Evolutionary conservation across 352 stramenopile genomes (phyloP).

Genomic region (Phytophthora sp.): DNA sequence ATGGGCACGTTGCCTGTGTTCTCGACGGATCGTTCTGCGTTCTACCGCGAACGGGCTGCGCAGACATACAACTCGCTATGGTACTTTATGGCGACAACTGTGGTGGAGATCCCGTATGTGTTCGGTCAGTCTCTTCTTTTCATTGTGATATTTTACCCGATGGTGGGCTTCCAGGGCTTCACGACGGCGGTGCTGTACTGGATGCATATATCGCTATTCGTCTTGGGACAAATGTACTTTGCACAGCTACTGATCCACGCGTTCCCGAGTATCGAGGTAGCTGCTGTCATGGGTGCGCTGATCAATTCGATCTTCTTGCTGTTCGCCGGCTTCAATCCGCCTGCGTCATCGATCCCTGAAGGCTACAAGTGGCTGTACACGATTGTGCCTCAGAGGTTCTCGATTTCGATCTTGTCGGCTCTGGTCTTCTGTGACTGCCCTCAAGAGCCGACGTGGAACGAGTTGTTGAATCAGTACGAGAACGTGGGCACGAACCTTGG

Average conservation of each 20-base stretch:
- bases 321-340: slow-evolving; percentile 19
- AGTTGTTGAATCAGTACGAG: slow-evolving; percentile 10
- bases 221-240: slow-evolving; percentile 22
- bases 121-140: slow-evolving; percentile 13
- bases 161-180: slow-evolving; percentile 20
- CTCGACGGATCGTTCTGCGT: slow-evolving; percentile 13
- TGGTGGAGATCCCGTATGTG: slow-evolving; percentile 21
- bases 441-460: slow-evolving; percentile 19
- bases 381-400: slow-evolving; percentile 17
- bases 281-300: slow-evolving; percentile 13
- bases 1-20: slow-evolving; percentile 43
- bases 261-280: slow-evolving; percentile 22
- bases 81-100: slow-evolving; percentile 24
- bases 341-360: slow-evolving; percentile 2
- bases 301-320: slow-evolving; percentile 24
- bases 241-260: slow-evolving; percentile 22
- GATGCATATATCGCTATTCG: slow-evolving; percentile 15
- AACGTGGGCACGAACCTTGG: slow-evolving; percentile 15
- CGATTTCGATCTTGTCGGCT: slow-evolving; percentile 5
- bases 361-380: too few species aligned
- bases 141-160: slow-evolving; percentile 20
- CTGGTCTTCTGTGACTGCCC: slow-evolving; percentile 17
- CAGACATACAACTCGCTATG: slow-evolving; percentile 28
- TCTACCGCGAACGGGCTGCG: slow-evolving; percentile 22
- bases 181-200: slow-evolving; percentile 18